These are phyloP conservation scores for Hymenoscyphus albidus DNA, from an alignment of 2,329 filamentous ascomycete genomes.

Conservation along the genomic window DNA sequence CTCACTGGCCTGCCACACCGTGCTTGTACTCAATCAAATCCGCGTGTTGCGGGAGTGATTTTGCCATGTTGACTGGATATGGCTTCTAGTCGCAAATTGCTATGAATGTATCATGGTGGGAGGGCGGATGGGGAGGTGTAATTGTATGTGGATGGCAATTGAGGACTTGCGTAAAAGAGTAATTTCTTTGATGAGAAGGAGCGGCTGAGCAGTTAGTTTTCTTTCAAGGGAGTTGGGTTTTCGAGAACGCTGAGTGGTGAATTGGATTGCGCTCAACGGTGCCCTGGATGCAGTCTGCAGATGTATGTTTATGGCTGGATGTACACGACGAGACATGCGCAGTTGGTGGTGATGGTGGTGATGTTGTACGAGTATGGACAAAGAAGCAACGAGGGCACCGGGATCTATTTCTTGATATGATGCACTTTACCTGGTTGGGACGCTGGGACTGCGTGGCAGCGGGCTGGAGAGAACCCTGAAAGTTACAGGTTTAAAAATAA, in stretches of 20 bases:
- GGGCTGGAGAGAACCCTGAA: neutral
- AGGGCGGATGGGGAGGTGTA: slow-evolving; percentile 13
- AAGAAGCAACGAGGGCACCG: neutral
- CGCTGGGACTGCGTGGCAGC: neutral
- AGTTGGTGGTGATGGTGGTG: neutral
- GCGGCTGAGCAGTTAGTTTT: neutral
- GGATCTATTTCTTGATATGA: neutral
- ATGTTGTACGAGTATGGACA: neutral
- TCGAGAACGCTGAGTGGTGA: neutral
- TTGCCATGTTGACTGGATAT: slow-evolving; percentile 35
- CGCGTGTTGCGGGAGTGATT: slow-evolving; percentile 40
- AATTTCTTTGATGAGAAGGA: neutral
- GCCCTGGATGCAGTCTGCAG: neutral
- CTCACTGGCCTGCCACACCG: slow-evolving; percentile 82
- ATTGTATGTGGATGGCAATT: slow-evolving; percentile 13
- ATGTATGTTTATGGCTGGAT: neutral
- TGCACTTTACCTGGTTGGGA: neutral
- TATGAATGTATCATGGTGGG: slow-evolving; percentile 35
- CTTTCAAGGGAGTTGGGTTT: neutral
- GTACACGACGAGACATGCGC: neutral
- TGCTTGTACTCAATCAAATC: slow-evolving; percentile 67
- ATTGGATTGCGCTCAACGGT: neutral
- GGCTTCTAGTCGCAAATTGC: slow-evolving; percentile 25
- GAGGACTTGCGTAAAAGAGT: neutral
- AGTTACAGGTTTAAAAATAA: neutral